Conservation (phyloP, 2,329 filamentous ascomycete species). For the Trichoderma endophyticum region DNA sequence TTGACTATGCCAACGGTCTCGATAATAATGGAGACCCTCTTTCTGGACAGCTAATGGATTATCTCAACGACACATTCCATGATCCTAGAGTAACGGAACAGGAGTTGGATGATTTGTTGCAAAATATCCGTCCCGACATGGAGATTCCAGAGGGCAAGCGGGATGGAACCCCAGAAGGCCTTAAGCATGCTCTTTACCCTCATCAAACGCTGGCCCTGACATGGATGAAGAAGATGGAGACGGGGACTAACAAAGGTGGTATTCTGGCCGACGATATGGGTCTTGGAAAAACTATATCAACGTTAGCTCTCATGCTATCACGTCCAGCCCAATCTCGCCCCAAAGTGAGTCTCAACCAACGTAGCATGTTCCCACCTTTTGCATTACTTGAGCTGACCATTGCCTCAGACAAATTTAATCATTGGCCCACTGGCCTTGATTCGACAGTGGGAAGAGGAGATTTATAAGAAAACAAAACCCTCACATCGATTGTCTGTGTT, state of each 20-base stretch:
- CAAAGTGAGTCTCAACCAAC: slow-evolving; percentile 28
- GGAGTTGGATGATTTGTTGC: slow-evolving; percentile 66
- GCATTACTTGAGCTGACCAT: not conserved
- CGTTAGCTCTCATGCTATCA: slow-evolving; percentile 71
- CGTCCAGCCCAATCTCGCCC: slow-evolving; percentile 52
- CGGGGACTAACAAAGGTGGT: slow-evolving; percentile 75
- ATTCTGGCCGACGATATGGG: slow-evolving; percentile 95
- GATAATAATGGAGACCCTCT: slow-evolving; percentile 39
- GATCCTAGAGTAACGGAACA: slow-evolving; percentile 47
- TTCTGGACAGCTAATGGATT: slow-evolving; percentile 31
- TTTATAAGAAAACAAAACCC: slow-evolving; percentile 63
- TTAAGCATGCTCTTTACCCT: slow-evolving; percentile 68
- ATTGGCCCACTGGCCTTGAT: slow-evolving; percentile 77
- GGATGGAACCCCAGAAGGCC: slow-evolving; percentile 65
- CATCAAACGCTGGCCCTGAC: slow-evolving; percentile 80
- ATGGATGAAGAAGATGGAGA: slow-evolving; percentile 82
- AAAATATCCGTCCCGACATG: slow-evolving; percentile 71
- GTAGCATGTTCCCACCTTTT: no score
- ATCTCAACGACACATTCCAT: slow-evolving; percentile 36
- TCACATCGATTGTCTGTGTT: slow-evolving; percentile 60
- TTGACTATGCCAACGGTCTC: slow-evolving; percentile 35
- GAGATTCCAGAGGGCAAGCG: slow-evolving; percentile 60
- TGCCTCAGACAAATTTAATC: slow-evolving; percentile 70
- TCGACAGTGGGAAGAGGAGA: slow-evolving; percentile 81
- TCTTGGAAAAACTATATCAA: slow-evolving; percentile 83